A percentile compares a stretch with the other conserved stretches of the same genome.
phyloP scores from a whole-genome alignment of 345 rosid species.

The Anastatica hierochuntica region DNA sequence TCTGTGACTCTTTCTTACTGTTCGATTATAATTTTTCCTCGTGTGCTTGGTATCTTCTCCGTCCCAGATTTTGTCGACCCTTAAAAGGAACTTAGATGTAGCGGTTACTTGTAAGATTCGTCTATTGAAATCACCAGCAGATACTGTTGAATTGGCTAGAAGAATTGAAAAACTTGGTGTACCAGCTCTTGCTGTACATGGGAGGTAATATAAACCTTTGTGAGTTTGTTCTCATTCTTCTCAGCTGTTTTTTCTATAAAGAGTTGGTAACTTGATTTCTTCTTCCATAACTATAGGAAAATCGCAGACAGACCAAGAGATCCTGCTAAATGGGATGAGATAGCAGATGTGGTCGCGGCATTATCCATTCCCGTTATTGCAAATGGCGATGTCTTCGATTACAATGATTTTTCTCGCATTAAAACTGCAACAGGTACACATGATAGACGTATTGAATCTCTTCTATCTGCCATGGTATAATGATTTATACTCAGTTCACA shows the following conservation, averaged over 20 bases:
- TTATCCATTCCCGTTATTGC: slow-evolving; percentile 91
- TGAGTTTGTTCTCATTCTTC: background rate
- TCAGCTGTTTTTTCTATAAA: background rate
- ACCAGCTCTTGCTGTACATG: slow-evolving; percentile 91
- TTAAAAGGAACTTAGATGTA: slow-evolving; percentile 68
- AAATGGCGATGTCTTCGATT: slow-evolving; percentile 86
- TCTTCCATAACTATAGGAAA: slow-evolving; percentile 41
- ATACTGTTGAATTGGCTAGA: slow-evolving; percentile 87
- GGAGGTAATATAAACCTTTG: slow-evolving; percentile 42
- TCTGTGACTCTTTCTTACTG: background rate
- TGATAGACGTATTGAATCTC: background rate
- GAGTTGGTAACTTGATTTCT: background rate
- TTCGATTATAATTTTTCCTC: background rate
- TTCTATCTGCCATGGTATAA: background rate
- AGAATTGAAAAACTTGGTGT: slow-evolving; percentile 88
- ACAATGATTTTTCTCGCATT: slow-evolving; percentile 56
- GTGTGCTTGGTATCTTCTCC: slow-evolving; percentile 6
- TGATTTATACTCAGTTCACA: too few species aligned
- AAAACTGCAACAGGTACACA: slow-evolving; percentile 63
- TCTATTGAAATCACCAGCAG: slow-evolving; percentile 55
- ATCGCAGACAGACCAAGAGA: slow-evolving; percentile 84
- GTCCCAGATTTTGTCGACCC: slow-evolving; percentile 64
- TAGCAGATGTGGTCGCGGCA: slow-evolving; percentile 70
- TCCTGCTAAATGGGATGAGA: slow-evolving; percentile 92
- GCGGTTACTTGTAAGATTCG: slow-evolving; percentile 93